Evolutionary conservation across 164 flowering plant genomes (phyloP).

Genomic region (Stephania cephalantha): DNA sequence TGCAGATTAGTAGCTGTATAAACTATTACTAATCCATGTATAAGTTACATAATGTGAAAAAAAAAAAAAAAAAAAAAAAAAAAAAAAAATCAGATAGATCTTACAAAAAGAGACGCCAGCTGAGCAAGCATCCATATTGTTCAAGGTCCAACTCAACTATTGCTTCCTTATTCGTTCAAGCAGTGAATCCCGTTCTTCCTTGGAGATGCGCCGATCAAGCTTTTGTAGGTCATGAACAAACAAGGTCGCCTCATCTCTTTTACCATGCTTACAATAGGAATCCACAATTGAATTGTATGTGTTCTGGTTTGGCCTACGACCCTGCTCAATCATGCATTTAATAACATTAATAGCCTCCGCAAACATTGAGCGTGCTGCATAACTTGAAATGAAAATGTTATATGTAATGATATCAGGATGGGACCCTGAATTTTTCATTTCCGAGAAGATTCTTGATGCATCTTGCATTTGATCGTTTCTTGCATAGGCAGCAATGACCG

Average conservation of each 20-base stretch:
- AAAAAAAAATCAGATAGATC: background rate
- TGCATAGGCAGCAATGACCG: slow-evolving; percentile 70
- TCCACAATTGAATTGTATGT: slow-evolving; percentile 86
- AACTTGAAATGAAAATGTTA: slow-evolving; percentile 71
- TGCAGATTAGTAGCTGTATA: background rate
- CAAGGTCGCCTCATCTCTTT: slow-evolving; percentile 50
- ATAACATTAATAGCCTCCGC: slow-evolving; percentile 75
- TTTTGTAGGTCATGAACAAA: slow-evolving; percentile 50
- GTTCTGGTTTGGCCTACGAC: slow-evolving; percentile 61
- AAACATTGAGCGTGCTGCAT: slow-evolving; percentile 77
- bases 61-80: background rate
- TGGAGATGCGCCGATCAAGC: slow-evolving; percentile 54
- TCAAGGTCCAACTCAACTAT: slow-evolving; percentile 14
- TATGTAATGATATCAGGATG: slow-evolving; percentile 73
- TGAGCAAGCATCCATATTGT: background rate
- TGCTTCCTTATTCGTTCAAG: slow-evolving; percentile 37
- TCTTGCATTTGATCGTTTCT: slow-evolving; percentile 69
- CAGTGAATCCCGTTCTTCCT: slow-evolving; percentile 49
- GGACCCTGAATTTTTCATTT: slow-evolving; percentile 54
- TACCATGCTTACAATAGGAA: slow-evolving; percentile 66
- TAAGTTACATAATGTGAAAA: background rate
- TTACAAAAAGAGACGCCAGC: background rate
- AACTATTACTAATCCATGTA: slow-evolving; percentile 4
- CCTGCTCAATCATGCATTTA: slow-evolving; percentile 69
- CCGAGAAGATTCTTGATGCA: slow-evolving; percentile 69